Conservation (phyloP, 306 rosid genomes). For the Benincasa hispida region DNA sequence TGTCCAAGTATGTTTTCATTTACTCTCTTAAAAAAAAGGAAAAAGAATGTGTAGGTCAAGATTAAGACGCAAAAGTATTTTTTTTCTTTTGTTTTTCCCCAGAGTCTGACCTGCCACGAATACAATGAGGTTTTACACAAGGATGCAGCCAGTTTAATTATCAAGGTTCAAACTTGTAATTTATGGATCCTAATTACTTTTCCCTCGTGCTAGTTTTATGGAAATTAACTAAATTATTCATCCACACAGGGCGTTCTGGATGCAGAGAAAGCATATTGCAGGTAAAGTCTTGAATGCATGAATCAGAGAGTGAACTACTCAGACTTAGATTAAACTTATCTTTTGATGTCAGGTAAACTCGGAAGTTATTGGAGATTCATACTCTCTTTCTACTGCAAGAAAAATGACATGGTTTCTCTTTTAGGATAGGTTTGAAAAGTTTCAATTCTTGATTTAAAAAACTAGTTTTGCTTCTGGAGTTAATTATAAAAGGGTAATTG, state of each 20-base stretch:
- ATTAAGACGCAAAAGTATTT: not conserved
- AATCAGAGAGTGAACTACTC: not conserved
- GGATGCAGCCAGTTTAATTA: slow-evolving; percentile 70
- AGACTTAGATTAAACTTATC: not conserved
- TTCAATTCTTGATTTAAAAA: not conserved
- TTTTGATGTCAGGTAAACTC: not conserved
- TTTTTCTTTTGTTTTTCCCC: slow-evolving; percentile 12
- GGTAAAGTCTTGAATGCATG: not conserved
- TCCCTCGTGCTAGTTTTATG: slow-evolving; percentile 4
- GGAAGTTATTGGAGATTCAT: not conserved
- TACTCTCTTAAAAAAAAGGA: not conserved
- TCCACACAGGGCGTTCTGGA: slow-evolving; percentile 66
- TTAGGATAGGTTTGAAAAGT: not conserved
- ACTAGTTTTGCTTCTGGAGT: not conserved
- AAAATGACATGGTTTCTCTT: not conserved
- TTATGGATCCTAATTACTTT: slow-evolving; percentile 10
- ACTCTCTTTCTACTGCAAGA: not conserved
- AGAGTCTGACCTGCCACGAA: slow-evolving; percentile 70
- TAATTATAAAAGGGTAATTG: not conserved
- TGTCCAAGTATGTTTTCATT: slow-evolving; percentile 45
- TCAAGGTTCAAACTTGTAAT: slow-evolving; percentile 42
- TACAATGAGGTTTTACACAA: slow-evolving; percentile 80
- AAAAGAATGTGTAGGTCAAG: not conserved
- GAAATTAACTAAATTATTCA: slow-evolving; percentile 9
- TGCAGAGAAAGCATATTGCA: slow-evolving; percentile 25